Evolutionary conservation across 169 alveolate genomes (phyloP).

Genomic region (Plasmodium inui): DNA sequence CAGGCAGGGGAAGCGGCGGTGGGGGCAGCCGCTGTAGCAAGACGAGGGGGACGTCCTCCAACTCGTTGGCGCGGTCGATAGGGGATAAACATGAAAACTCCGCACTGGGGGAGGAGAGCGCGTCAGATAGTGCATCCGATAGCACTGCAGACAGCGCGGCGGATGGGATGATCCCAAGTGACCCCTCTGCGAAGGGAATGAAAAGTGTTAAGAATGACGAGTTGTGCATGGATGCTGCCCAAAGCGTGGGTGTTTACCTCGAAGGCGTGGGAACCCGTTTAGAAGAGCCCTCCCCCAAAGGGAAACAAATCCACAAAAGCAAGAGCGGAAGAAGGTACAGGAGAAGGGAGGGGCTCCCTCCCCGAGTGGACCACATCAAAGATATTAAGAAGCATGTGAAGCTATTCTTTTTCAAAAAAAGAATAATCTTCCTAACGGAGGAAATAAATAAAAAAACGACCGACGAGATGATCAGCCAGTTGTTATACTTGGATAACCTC

Average conservation of each 20-base stretch:
- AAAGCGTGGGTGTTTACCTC: not conserved
- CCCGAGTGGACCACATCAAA: conserved; percentile 17
- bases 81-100: not conserved
- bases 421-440: conserved; percentile 82
- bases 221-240: not conserved
- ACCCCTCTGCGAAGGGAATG: not conserved
- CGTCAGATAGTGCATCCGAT: not conserved
- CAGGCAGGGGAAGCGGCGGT: not conserved
- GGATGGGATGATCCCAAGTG: not conserved
- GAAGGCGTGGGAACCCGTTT: not conserved
- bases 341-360: conserved; percentile 2
- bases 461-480: conserved; percentile 83
- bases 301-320: not conserved
- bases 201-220: not conserved
- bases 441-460: conserved; percentile 85
- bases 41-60: not conserved
- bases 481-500: conserved; percentile 83
- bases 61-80: not conserved
- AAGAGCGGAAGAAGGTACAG: not conserved
- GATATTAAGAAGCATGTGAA: conserved; percentile 55
- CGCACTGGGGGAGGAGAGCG: not conserved
- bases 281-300: not conserved
- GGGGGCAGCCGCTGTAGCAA: not conserved
- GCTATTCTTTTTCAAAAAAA: conserved; percentile 58
- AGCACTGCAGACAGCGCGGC: not conserved